Base-by-base conservation (phyloP, 2,329 filamentous ascomycete genomes). In the Trichoderma pleuroti region DNA sequence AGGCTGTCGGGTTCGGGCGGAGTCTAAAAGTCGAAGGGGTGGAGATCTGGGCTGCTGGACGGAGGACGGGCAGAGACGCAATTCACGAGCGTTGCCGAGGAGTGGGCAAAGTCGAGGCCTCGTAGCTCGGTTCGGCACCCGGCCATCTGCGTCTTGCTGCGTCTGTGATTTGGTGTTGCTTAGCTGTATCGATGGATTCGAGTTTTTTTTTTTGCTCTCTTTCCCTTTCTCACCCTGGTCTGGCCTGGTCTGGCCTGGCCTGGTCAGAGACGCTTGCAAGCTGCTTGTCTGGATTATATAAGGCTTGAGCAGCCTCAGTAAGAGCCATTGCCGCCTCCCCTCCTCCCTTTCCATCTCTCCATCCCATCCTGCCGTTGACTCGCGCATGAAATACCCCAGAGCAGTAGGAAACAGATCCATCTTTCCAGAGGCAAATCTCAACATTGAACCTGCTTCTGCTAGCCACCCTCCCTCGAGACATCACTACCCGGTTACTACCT, bases 1-100 rank as follows among this genome's bases (percentile, higher is more conserved):
- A 68, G 66, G 56, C 56, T 68, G 56, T 68, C 66, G 66, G 66
- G 56, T n/a, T 61, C 56, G 56, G 66, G 66, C 66, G 66, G 66
- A 68, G 66, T 61, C 66, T 52, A 68, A 36, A 36, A 28, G 36
- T 68, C 30, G 39, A 28, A 5, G 56, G 39, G 56, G 39, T 66
- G 63, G 63, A 21, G 63, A 66, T 52, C 46, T 52, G 46, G 46
- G n/a, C n/a, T n/a, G n/a, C n/a, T n/a, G n/a, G n/a, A n/a, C n/a
- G n/a, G n/a, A n/a, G n/a, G n/a, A n/a, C 36, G 36, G 42, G n/a
- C 42, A 49, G 18, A 46, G 32, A 7, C 32, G n/a, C 18, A 11
- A 4, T 21, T 49, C 26, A 28, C 46, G 36, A 49, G 63, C 28
- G 46, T 32, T 66, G 63, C 63, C 63, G 63, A 66, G 30, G 63